Base-by-base conservation (phyloP, 2,329 filamentous ascomycete species). In the Apiospora aurea region DNA sequence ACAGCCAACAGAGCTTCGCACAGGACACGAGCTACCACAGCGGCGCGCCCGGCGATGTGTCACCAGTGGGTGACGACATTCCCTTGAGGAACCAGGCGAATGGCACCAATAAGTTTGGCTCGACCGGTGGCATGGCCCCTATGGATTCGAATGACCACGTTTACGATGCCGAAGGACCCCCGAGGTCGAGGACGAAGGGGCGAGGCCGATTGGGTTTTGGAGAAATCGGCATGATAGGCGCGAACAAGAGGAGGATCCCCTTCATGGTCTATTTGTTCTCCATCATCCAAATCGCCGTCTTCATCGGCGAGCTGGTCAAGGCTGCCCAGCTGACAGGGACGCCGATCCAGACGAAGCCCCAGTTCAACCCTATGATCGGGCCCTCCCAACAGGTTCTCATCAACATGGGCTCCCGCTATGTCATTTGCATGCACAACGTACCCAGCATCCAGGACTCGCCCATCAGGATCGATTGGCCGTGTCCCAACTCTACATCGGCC, bases 291-390 rank as follows among this genome's bases (percentile, higher is more conserved):
- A 83, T 96, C 26, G 90, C 87, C 21, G 94, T 98, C 41, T 99
- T 99, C 79, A 93, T 98, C 75, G 94, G 88, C 70, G 94, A 98
- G 83, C 85, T 99, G 74, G 91, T 93, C 67, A 94, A 92, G 79
- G 97, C 95, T 92, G 93, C 87, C 70, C 87, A 92, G 76, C 84
- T 95, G 43, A 98, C 96, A 0, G 93, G 93, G 70, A 92, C 92
- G 34, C 89, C 92, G 26, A 94, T 94, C 79, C 89, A 91, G 84
- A 95, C 91, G 70, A 89, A 96, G 71, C 96, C 96, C 1, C 88
- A 87, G 21, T 97, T 99, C 85, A 99, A 98, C 83, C 93, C 94
- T 72, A 97, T 99, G 94, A 97, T 99, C 79, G 96, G 96, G 0
- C 96, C 96, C 0, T 97, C 95, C 6, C 89, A 92, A 1, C 94